Evolutionary conservation across 371 early-diverging fungal genomes (phyloP).

Genomic region (Actinomucor elegans): DNA sequence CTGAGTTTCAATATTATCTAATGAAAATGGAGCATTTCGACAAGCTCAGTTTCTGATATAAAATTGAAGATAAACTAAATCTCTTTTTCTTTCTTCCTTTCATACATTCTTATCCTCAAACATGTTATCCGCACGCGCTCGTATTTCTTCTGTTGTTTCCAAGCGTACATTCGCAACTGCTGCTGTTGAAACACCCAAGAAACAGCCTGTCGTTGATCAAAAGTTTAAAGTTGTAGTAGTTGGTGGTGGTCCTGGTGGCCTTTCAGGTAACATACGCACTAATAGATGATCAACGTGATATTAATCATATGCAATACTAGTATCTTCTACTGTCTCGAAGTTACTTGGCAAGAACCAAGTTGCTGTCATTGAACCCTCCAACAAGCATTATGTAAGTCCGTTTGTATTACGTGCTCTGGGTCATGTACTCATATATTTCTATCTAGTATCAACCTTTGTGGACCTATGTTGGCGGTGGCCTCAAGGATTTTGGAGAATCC

Average conservation of each 20-base stretch:
- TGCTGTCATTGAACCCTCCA: constrained; percentile 80
- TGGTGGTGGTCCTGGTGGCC: constrained; percentile 70
- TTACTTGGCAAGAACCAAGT: constrained; percentile 70
- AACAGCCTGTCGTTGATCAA: constrained; percentile 22
- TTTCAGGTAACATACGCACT: constrained; percentile 62
- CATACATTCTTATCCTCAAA: background rate
- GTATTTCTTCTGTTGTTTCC: constrained; percentile 16
- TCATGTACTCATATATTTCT: no score
- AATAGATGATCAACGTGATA: no score
- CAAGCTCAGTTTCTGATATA: background rate
- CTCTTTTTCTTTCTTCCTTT: constrained; percentile 3
- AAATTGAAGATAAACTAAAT: background rate
- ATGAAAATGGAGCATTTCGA: background rate
- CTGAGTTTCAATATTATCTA: constrained; percentile 8
- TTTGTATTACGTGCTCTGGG: no score
- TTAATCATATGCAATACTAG: no score
- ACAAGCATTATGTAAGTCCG: constrained; percentile 72
- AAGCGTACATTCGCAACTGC: constrained; percentile 38
- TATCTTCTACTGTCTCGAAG: constrained; percentile 63
- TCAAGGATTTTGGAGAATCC: constrained; percentile 76
- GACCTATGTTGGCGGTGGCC: constrained; percentile 88
- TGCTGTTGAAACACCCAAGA: constrained; percentile 16
- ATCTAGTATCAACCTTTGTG: constrained; percentile 84
- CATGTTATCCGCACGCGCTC: constrained; percentile 28
- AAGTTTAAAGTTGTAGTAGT: constrained; percentile 66